Percentiles rank a stretch among this genome's conserved stretches.
phyloP scores from a whole-genome alignment of 1,284 basidiomycete species.

The Moesziomyces sp. region DNA sequence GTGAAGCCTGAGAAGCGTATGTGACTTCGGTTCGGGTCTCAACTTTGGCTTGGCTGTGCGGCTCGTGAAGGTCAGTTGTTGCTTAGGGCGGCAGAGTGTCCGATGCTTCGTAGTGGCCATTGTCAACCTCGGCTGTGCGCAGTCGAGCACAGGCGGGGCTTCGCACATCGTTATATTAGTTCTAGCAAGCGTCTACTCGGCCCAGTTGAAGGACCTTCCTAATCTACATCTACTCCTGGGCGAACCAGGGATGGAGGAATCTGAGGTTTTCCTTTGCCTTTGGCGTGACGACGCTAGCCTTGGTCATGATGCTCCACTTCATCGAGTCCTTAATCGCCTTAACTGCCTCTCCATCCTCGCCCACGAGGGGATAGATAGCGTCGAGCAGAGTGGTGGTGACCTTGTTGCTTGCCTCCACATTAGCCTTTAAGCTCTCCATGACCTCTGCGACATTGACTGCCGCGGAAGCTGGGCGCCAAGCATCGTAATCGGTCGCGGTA shows the following conservation, averaged over 20 bases:
- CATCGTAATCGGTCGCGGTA: conserved; percentile 69
- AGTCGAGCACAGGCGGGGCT: too few relatives aligned
- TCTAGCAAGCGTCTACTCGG: background rate
- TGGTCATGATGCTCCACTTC: conserved; percentile 77
- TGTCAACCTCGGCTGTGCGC: too few relatives aligned
- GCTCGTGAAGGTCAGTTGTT: too few relatives aligned
- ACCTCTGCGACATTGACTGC: conserved; percentile 90
- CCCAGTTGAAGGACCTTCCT: conserved; percentile 3
- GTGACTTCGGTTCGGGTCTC: too few relatives aligned
- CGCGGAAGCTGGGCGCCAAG: conserved; percentile 76
- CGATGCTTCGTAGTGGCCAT: too few relatives aligned
- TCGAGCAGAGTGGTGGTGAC: conserved; percentile 80
- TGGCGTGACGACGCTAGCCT: conserved; percentile 74
- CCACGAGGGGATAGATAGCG: conserved; percentile 73
- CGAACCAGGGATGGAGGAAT: conserved; percentile 75
- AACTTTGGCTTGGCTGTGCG: too few relatives aligned
- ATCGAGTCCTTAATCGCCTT: conserved; percentile 53
- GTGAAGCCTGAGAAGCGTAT: too few relatives aligned
- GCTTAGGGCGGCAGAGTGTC: too few relatives aligned
- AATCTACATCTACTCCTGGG: conserved; percentile 17
- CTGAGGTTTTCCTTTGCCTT: conserved; percentile 79
- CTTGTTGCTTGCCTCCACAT: conserved; percentile 82
- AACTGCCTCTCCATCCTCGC: conserved; percentile 45
- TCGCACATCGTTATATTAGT: background rate
- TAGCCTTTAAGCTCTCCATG: conserved; percentile 84